Evolutionary conservation across 371 early-diverging fungal species (phyloP).

Genomic region (Mucor saturninus): DNA sequence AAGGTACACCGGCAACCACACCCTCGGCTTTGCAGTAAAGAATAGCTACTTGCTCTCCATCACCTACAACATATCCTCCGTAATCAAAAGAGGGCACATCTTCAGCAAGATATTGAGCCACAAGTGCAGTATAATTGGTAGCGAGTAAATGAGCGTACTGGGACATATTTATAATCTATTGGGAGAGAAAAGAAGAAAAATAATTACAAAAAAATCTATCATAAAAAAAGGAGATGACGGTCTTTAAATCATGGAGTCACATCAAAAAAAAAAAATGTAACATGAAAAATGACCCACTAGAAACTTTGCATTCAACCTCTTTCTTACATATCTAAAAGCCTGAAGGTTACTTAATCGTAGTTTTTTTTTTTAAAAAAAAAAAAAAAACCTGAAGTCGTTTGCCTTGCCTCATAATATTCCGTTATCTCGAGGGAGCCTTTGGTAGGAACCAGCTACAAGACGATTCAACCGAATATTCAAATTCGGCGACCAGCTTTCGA

Average conservation of each 20-base stretch:
- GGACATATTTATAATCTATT: constrained; percentile 27
- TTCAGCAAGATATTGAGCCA: constrained; percentile 87
- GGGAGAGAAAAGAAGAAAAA: constrained; percentile 3
- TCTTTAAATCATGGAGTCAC: no score
- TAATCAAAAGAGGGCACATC: constrained; percentile 97
- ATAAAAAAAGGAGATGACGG: neutral
- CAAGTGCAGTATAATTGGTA: constrained; percentile 67
- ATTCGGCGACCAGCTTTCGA: no score
- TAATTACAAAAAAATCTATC: neutral
- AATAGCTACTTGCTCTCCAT: constrained; percentile 79
- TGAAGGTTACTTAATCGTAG: no score
- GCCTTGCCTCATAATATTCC: no score
- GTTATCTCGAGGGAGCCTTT: no score
- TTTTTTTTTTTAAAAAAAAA: no score
- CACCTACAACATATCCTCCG: constrained; percentile 96
- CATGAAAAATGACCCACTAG: neutral
- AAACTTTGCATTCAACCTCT: neutral
- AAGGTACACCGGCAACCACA: constrained; percentile 93
- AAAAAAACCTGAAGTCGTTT: no score
- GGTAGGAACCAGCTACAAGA: no score
- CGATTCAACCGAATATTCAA: no score
- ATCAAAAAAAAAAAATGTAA: neutral
- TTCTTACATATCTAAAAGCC: no score
- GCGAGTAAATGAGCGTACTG: constrained; percentile 72
- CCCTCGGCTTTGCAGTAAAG: constrained; percentile 92